Evolutionary conservation across 1,139 yeast species (phyloP), one percentile per base, ranked within the genome.

Genomic region (Groenewaldozyma sp.): DNA sequence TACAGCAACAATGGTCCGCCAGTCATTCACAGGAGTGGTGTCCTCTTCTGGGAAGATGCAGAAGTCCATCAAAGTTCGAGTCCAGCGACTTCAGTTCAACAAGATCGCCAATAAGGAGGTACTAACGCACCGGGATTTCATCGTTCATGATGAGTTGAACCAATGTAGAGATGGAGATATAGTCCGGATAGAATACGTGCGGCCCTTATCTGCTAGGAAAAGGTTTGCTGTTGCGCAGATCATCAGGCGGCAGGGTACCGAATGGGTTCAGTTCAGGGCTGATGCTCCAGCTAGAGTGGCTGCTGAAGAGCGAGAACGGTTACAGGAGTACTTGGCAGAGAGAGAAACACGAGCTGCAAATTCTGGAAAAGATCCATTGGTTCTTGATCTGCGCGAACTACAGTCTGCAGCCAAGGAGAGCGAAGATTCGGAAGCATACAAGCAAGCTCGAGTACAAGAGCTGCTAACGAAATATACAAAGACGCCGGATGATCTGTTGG

Each of bases 41-140:
- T 78, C 86, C 31, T 84, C 96, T 42, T 96, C 87, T 59, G 97
- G 97, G 35, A 86, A 86, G 60, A 88, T 88, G 96, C 73, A 74
- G 63, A 91, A 91, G 69, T 88, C 97, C 48, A 88, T 91, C 49
- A 88, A 87, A 67, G 97, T 91, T 46, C 75, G 95, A 45, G 91
- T 91, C 34, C 82, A 82, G 58, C 56, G 60, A 36, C 36, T 46
- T 32, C 51, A 51, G 41, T 51, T 45, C 46, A 50, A 53, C 44
- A 49, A 52, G 19, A 44, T 48, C 16, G 46, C 47, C 28, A 53
- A 54, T 43, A 55, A 67, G 63, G 44, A 84, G 52, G 72, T 83
- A 46, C 67, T 82, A 55, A 77, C 73, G 53, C 76, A 88, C 65
- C 83, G 82, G 55, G 94, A 86, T 57, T 87, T 76, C 60, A 67